Evolutionary conservation across 1,284 basidiomycete genomes (phyloP), one percentile per base, ranked within the genome.

Genomic region (Thecaphora frezii): DNA sequence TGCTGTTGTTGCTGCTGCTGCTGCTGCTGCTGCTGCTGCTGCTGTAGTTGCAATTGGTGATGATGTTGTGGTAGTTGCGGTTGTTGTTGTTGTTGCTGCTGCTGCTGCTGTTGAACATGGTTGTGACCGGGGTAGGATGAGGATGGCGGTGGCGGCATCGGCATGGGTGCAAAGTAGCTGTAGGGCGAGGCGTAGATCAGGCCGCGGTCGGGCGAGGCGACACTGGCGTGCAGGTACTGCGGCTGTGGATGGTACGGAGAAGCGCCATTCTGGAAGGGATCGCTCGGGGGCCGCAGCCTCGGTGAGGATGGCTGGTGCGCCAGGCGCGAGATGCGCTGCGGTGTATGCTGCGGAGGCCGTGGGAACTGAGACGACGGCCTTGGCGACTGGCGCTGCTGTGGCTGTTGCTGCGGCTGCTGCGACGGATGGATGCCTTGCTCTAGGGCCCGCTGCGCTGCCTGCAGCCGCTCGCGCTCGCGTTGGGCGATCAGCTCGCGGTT

Each of bases 51-150:
- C 39, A 61, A 55, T 7, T 46, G 58, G 30, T 66, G 64, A 36
- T 61, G 53, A 4, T 58, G 33, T 1, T 54, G 64, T 37, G 58
- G 61, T 38, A 54, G 47, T 28, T 58, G 64, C 44, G 58, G 60
- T 1, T 66, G 64, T 42, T 66, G 64, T 19, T 62, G 64, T 43
- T 66, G 64, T 42, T 62, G 18, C 42, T 66, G 49, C 40, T 66
- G 64, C 33, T 66, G 64, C 10, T 46, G 58, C 38, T 66, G 64
- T 28, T 61, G 30, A 66, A 62, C 38, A 54, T 45, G 21, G 58
- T 55, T 46, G 60, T 61, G 3, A 18, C 18, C 9, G 18, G 38
- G 38, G 19, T 39, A 18, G 9, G 38, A n/a, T 39, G 38, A 5
- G 38, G n/a, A n/a, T n/a, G 8, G 18, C 38, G 38, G 18, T 18